A percentile compares a stretch with the other conserved stretches of the same genome.
Evolutionary conservation across 148 eudicot species (phyloP).

Genomic region (Cornus kousa): DNA sequence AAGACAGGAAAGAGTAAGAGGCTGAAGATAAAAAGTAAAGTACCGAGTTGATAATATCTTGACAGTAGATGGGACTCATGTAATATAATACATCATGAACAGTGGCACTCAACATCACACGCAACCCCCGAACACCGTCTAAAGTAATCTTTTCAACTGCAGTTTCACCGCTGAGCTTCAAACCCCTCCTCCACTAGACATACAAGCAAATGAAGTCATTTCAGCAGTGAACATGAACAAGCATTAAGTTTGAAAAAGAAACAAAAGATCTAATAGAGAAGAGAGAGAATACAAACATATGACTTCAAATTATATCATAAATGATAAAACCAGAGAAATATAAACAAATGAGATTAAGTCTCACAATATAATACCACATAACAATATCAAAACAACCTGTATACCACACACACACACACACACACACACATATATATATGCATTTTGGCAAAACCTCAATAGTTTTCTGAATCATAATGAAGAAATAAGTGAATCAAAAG

Average conservation of each 20-base stretch:
- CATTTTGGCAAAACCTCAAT: too few species aligned
- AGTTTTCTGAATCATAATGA: too few species aligned
- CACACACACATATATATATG: too few species aligned
- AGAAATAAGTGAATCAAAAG: too few species aligned
- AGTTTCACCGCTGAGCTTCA: conserved; percentile 90
- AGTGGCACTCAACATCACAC: conserved; percentile 87
- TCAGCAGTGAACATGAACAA: background rate
- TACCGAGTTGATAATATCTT: conserved; percentile 94
- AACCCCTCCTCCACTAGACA: conserved; percentile 88
- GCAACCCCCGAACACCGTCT: conserved; percentile 86
- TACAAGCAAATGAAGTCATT: background rate
- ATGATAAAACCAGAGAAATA: too few species aligned
- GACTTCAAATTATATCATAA: too few species aligned
- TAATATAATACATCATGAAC: conserved; percentile 96
- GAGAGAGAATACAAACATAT: too few species aligned
- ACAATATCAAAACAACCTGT: too few species aligned
- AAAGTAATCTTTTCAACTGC: conserved; percentile 83
- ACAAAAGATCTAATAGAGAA: background rate
- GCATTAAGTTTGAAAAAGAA: background rate
- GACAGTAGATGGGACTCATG: conserved; percentile 99
- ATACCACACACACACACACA: too few species aligned
- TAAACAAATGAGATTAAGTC: too few species aligned
- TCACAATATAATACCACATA: too few species aligned
- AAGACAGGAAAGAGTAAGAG: conserved; percentile 10
- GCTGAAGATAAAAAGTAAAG: conserved; percentile 9